Evolutionary conservation across 768 basidiomycete genomes (phyloP).

Genomic region (Podaxis carcinomalis): DNA sequence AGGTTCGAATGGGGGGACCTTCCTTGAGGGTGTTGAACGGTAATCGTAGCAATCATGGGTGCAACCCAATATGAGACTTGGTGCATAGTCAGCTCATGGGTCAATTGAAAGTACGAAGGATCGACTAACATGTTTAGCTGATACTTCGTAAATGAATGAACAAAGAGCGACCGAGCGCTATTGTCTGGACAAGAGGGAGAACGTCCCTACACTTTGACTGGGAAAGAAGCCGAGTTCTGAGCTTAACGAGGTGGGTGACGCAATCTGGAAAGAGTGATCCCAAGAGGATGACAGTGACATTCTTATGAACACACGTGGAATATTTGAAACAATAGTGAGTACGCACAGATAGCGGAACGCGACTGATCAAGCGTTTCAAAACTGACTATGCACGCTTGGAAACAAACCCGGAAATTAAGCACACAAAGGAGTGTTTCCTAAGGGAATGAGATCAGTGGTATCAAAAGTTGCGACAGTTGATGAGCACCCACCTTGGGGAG

Average conservation of each 20-base stretch:
- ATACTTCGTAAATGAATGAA: not conserved
- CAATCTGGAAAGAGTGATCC: not conserved
- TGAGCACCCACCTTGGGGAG: not conserved
- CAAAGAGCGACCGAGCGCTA: slow-evolving; percentile 3
- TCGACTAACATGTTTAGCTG: not conserved
- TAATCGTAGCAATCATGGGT: slow-evolving; percentile 42
- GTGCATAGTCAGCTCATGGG: slow-evolving; percentile 12
- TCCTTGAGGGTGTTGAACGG: slow-evolving; percentile 26
- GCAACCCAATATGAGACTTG: not conserved
- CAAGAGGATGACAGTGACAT: not conserved
- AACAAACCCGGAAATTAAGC: not conserved
- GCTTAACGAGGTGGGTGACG: not conserved
- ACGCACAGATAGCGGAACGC: not conserved
- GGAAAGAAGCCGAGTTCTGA: not conserved
- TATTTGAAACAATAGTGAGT: not conserved
- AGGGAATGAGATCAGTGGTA: not conserved
- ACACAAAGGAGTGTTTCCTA: slow-evolving; percentile 4
- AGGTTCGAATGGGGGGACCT: slow-evolving; percentile 31
- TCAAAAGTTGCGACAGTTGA: not conserved
- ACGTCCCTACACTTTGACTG: not conserved
- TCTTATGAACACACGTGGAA: not conserved
- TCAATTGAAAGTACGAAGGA: slow-evolving; percentile 6
- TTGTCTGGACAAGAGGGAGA: not conserved
- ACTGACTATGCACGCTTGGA: not conserved
- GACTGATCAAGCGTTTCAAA: slow-evolving; percentile 1